phyloP scores from a whole-genome alignment of 192 early-diverging fungal genomes.

The Powellomyces hirtus region DNA sequence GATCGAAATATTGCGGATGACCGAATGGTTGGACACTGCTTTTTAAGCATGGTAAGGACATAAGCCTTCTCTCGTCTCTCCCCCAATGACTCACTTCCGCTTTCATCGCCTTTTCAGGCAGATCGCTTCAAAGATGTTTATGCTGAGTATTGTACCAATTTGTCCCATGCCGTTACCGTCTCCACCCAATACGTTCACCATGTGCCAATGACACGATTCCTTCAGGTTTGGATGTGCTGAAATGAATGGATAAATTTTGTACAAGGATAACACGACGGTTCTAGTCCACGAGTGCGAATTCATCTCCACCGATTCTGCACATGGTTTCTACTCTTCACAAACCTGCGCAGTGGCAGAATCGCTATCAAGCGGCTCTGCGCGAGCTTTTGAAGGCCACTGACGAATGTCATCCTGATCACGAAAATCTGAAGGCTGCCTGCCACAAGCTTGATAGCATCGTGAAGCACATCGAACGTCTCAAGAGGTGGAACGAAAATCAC shows the following conservation, averaged over 20 bases:
- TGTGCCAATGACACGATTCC: constrained; percentile 23
- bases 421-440: constrained; percentile 5
- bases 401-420: constrained; percentile 18
- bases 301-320: constrained; percentile 32
- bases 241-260: no score
- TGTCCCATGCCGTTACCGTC: constrained; percentile 25
- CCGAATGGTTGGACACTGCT: neutral
- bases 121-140: constrained; percentile 34
- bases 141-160: constrained; percentile 21
- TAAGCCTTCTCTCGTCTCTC: neutral
- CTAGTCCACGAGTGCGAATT: constrained; percentile 25
- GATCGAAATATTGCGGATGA: neutral
- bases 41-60: neutral
- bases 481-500: constrained; percentile 21
- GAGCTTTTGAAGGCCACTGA: constrained; percentile 16
- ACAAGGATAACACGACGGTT: no score
- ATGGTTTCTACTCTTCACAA: constrained; percentile 33
- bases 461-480: constrained; percentile 17
- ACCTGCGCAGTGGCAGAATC: constrained; percentile 34
- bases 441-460: constrained; percentile 3
- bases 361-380: neutral
- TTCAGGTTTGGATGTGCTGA: no score
- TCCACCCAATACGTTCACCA: constrained; percentile 27
- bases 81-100: neutral
- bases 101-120: constrained; percentile 5